Base-by-base conservation (phyloP, 225 moss, liverwort and hornwort genomes). In the Physcomitrellopsis africana region DNA sequence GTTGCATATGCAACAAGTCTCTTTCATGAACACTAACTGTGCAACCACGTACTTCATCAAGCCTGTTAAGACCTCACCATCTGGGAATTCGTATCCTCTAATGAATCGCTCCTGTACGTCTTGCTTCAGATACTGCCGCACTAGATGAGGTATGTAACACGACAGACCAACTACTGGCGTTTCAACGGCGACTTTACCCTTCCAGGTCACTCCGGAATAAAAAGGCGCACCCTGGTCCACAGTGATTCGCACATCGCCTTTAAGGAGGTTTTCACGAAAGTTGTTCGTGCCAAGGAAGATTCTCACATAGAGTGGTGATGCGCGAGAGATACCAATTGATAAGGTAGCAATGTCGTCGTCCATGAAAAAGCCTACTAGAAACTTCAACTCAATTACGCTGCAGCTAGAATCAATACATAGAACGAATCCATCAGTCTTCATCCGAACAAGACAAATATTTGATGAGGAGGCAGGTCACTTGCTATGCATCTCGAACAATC, bases 311-410 rank as follows among this genome's bases (percentile, higher is more conserved):
- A 87, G 79, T 56, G 79, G 82, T 7, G 23, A 70, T 17, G 41
- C 59, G 11, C 74, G 76, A 2, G 77, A 84, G 58, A 87, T 82
- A 71, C 87, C 87, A 46, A 68, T 77, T 18, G 84, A 84, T 10
- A 81, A 61, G 13, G 80, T 81, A 49, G 87, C 80, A 54, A 84
- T 73, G 47, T 87, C 79, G 8, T 84, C 79, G 59, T 87, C 87
- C 87, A 87, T 87, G 60, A 87, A 87, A 19, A 72, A 73, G 15
- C 79, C 73, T 48, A 87, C 87, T 74, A 82, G 81, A 48, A 49
- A 49, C 1, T 49, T 11, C 15, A 49, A 11, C 49, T 15, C 49
- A 49, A 11, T 11, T 49, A 11, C 49, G 11, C 11, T 11, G 49
- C 49, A 3, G 49, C 12, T 3, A 14, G 49, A 49, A 49, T 7